Conservation (phyloP, 768 basidiomycete genomes). For the Hygrophorus russula region DNA sequence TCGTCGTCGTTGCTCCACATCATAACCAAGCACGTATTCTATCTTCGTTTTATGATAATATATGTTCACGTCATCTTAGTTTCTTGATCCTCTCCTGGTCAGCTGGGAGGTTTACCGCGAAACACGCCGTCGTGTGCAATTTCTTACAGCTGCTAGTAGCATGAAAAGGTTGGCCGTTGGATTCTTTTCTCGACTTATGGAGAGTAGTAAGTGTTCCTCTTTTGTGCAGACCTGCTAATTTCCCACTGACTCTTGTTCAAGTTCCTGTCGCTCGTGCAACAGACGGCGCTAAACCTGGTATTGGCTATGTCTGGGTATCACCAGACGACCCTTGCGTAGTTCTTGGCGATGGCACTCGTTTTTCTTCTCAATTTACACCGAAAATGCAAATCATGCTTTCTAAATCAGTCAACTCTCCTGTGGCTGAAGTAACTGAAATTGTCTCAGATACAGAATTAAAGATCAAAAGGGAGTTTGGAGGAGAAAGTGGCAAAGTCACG, state of each 20-base stretch:
- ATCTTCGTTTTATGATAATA: slow-evolving; percentile 2
- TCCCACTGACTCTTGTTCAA: slow-evolving; percentile 19
- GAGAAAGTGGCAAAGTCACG: slow-evolving; percentile 69
- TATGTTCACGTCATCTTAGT: slow-evolving; percentile 35
- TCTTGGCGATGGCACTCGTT: slow-evolving; percentile 71
- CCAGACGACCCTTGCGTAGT: slow-evolving; percentile 72
- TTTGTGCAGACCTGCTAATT: not conserved
- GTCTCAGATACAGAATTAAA: slow-evolving; percentile 78
- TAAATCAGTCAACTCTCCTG: slow-evolving; percentile 61
- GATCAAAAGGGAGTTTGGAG: slow-evolving; percentile 81
- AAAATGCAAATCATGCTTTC: slow-evolving; percentile 83
- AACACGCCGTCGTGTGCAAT: slow-evolving; percentile 69
- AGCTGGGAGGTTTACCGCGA: slow-evolving; percentile 81
- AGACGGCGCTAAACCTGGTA: slow-evolving; percentile 70
- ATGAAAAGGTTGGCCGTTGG: slow-evolving; percentile 75
- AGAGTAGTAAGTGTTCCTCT: slow-evolving; percentile 54
- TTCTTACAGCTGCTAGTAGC: slow-evolving; percentile 84
- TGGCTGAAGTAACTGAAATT: slow-evolving; percentile 81
- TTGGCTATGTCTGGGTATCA: slow-evolving; percentile 62
- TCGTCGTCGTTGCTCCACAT: slow-evolving; percentile 90
- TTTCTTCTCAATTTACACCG: slow-evolving; percentile 60
- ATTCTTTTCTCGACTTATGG: slow-evolving; percentile 71
- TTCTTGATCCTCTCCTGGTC: slow-evolving; percentile 83
- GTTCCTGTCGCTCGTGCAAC: slow-evolving; percentile 92
- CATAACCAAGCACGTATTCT: slow-evolving; percentile 61